These are phyloP conservation scores for Pichia sp. DNA, from an alignment of 1,139 yeast species.

Conservation along the genomic window DNA sequence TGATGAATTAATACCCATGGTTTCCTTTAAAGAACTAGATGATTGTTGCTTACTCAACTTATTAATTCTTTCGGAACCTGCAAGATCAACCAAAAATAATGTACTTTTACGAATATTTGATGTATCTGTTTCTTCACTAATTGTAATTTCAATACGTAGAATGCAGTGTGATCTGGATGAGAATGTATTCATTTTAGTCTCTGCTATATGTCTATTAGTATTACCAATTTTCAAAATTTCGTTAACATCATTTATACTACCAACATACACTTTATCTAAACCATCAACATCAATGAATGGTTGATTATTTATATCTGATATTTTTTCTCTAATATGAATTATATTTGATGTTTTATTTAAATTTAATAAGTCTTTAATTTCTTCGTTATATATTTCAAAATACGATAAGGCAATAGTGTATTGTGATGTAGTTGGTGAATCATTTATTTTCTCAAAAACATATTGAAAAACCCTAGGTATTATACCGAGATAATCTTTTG, in stretches of 20 bases:
- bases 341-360: slow-evolving; percentile 26
- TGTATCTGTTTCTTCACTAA: slow-evolving; percentile 33
- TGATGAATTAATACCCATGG: slow-evolving; percentile 76
- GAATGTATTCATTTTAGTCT: slow-evolving; percentile 69
- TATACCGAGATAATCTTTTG: slow-evolving; percentile 39
- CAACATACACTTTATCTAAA: slow-evolving; percentile 54
- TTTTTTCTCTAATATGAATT: slow-evolving; percentile 54
- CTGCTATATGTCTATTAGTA: slow-evolving; percentile 46
- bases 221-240: slow-evolving; percentile 52
- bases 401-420: slow-evolving; percentile 65
- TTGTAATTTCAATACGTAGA: slow-evolving; percentile 46
- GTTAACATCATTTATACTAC: slow-evolving; percentile 52
- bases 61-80: slow-evolving; percentile 84
- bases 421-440: slow-evolving; percentile 47
- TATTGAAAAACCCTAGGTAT: slow-evolving; percentile 65
- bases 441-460: slow-evolving; percentile 45
- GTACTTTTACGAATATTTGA: slow-evolving; percentile 53
- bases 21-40: slow-evolving; percentile 57
- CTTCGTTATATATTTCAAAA: slow-evolving; percentile 81
- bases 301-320: slow-evolving; percentile 37
- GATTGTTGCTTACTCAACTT: slow-evolving; percentile 77
- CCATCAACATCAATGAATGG: slow-evolving; percentile 62
- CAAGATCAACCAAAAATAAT: slow-evolving; percentile 75
- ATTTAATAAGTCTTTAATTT: slow-evolving; percentile 55
- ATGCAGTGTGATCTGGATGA: slow-evolving; percentile 82